phyloP scores from a whole-genome alignment of 2,329 filamentous ascomycete genomes.

The Exophiala sp. region DNA sequence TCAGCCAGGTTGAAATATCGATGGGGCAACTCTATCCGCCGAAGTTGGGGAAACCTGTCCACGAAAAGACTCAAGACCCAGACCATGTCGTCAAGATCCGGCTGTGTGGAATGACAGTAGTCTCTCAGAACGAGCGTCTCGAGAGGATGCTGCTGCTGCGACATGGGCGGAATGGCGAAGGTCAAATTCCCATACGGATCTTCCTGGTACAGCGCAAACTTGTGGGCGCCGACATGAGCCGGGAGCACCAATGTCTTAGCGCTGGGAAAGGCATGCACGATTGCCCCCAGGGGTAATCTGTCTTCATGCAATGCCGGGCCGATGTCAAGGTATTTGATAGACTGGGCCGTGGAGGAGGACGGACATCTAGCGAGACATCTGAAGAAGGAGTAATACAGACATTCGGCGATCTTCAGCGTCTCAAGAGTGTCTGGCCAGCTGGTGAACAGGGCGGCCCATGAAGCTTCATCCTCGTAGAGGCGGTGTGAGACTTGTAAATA shows the following conservation, averaged over 20 bases:
- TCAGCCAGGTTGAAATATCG: neutral
- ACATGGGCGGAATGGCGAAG: neutral
- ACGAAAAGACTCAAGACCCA: neutral
- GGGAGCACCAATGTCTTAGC: neutral
- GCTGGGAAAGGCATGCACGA: constrained; percentile 3
- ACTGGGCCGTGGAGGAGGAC: neutral
- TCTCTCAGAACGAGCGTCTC: constrained; percentile 1
- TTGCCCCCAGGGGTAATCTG: neutral
- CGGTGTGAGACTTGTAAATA: constrained; percentile 14
- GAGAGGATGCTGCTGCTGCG: neutral
- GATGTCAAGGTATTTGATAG: constrained; percentile 10
- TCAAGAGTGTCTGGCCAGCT: constrained; percentile 15
- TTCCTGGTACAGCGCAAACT: neutral
- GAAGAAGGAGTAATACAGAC: neutral
- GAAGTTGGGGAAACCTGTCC: constrained; percentile 9
- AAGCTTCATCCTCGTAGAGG: neutral
- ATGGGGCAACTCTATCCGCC: constrained; percentile 9
- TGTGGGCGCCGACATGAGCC: neutral
- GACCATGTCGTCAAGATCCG: neutral
- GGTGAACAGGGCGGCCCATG: constrained; percentile 12
- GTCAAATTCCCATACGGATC: neutral
- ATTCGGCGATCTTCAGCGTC: constrained; percentile 10
- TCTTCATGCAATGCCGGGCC: constrained; percentile 1
- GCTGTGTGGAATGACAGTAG: neutral
- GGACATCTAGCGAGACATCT: neutral